phyloP scores from a whole-genome alignment of 805 yeast genomes.

The Candida xyloterini region DNA sequence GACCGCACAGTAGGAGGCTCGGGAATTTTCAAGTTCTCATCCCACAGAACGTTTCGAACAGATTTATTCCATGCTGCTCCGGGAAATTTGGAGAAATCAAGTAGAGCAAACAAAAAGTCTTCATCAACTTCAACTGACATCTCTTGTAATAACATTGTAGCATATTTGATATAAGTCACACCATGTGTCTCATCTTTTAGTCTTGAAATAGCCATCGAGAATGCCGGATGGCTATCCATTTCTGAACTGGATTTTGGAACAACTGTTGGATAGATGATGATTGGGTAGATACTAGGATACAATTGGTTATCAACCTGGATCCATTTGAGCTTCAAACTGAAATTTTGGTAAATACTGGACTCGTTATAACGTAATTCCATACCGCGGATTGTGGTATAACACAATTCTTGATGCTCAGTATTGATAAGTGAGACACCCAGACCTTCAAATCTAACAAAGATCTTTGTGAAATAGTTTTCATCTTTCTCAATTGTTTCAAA shows the following conservation, averaged over 20 bases:
- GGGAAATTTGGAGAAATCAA: slow-evolving; percentile 78
- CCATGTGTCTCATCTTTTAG: slow-evolving; percentile 91
- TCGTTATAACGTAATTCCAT: slow-evolving; percentile 77
- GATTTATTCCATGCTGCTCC: slow-evolving; percentile 71
- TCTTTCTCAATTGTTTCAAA: slow-evolving; percentile 57
- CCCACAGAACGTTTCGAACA: slow-evolving; percentile 48
- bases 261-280: slow-evolving; percentile 83
- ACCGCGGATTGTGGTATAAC: slow-evolving; percentile 81
- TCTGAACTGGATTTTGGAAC: slow-evolving; percentile 82
- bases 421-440: slow-evolving; percentile 84
- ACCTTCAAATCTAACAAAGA: slow-evolving; percentile 73
- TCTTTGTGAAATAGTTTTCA: slow-evolving; percentile 48
- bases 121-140: slow-evolving; percentile 92
- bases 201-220: slow-evolving; percentile 79
- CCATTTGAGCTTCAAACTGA: slow-evolving; percentile 86
- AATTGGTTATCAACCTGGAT: slow-evolving; percentile 90
- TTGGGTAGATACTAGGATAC: slow-evolving; percentile 85
- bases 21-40: slow-evolving; percentile 62
- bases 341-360: slow-evolving; percentile 77
- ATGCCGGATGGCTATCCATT: slow-evolving; percentile 83
- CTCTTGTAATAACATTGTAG: slow-evolving; percentile 85
- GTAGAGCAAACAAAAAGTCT: slow-evolving; percentile 77
- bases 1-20: slow-evolving; percentile 57
- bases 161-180: slow-evolving; percentile 84
- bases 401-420: slow-evolving; percentile 65